Conservation (phyloP, 768 basidiomycete genomes). For the Pisolithus albus region DNA sequence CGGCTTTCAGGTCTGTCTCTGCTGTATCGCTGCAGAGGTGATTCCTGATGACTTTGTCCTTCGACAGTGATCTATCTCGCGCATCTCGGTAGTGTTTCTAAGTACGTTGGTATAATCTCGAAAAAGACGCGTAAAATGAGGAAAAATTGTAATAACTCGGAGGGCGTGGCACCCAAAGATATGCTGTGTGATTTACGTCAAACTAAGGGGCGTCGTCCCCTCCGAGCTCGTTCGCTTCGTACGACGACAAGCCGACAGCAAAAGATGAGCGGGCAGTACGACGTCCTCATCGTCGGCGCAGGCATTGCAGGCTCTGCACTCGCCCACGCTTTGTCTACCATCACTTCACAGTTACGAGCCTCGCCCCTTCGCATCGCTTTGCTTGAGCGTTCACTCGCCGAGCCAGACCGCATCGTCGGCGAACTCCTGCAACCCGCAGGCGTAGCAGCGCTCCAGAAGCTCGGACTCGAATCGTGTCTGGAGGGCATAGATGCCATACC, state of each 20-base stretch:
- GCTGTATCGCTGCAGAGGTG: background rate
- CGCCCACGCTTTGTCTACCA: conserved; percentile 72
- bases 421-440: conserved; percentile 96
- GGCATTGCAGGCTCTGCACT: conserved; percentile 86
- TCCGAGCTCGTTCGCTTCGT: no score
- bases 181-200: no score
- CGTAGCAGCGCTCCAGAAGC: conserved; percentile 59
- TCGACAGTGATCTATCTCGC: conserved; percentile 40
- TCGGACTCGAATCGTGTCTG: conserved; percentile 72
- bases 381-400: conserved; percentile 84
- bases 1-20: conserved; percentile 67
- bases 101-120: conserved; percentile 54
- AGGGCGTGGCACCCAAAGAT: no score
- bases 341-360: conserved; percentile 34
- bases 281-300: conserved; percentile 43
- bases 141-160: conserved; percentile 22
- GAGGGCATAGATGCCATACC: conserved; percentile 86
- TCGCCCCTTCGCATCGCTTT: conserved; percentile 71
- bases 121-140: conserved; percentile 54
- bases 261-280: background rate
- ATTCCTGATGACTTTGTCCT: background rate
- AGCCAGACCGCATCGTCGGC: conserved; percentile 96
- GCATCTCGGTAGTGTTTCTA: conserved; percentile 15
- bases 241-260: background rate
- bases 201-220: no score